phyloP scores from a whole-genome alignment of 2,329 filamentous ascomycete genomes.

The Penicillium hordei region DNA sequence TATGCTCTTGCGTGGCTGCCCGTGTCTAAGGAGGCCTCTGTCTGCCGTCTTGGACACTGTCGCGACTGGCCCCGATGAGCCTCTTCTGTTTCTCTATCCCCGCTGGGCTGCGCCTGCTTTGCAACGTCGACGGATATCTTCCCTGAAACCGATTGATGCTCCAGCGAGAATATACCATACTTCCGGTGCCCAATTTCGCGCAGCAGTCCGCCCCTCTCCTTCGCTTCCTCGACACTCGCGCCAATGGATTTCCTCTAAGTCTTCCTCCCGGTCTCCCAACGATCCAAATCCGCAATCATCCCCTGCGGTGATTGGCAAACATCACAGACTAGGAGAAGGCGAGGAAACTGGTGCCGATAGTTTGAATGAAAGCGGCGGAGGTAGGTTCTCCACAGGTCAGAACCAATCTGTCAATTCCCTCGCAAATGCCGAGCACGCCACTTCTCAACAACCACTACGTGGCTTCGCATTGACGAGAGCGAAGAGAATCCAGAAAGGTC shows the following conservation, averaged over 20 bases:
- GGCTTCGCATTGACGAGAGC: not conserved
- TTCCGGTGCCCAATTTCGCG: not conserved
- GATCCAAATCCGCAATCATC: not conserved
- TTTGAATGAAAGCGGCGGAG: not conserved
- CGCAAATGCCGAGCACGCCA: not conserved
- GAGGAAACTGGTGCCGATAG: not conserved
- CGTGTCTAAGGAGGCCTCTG: slow-evolving; percentile 43
- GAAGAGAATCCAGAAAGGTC: slow-evolving; percentile 4
- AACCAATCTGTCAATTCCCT: not conserved
- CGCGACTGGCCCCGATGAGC: slow-evolving; percentile 42
- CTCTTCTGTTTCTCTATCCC: slow-evolving; percentile 49
- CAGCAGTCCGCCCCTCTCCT: slow-evolving; percentile 1
- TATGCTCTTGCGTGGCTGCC: slow-evolving; percentile 47
- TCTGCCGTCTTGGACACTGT: slow-evolving; percentile 38
- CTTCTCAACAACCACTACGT: not conserved
- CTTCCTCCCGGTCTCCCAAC: not conserved
- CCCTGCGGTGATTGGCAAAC: not conserved
- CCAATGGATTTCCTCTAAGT: slow-evolving; percentile 27
- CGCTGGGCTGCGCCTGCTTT: slow-evolving; percentile 38
- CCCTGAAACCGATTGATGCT: slow-evolving; percentile 12
- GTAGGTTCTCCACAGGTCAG: not conserved
- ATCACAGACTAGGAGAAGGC: too few species aligned
- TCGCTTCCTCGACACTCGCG: slow-evolving; percentile 15
- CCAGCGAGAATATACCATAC: not conserved
- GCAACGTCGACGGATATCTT: slow-evolving; percentile 23